A percentile compares a stretch with the other conserved stretches of the same genome.
phyloP scores from a whole-genome alignment of 2,329 filamentous ascomycete species.

The Nemania sp. region DNA sequence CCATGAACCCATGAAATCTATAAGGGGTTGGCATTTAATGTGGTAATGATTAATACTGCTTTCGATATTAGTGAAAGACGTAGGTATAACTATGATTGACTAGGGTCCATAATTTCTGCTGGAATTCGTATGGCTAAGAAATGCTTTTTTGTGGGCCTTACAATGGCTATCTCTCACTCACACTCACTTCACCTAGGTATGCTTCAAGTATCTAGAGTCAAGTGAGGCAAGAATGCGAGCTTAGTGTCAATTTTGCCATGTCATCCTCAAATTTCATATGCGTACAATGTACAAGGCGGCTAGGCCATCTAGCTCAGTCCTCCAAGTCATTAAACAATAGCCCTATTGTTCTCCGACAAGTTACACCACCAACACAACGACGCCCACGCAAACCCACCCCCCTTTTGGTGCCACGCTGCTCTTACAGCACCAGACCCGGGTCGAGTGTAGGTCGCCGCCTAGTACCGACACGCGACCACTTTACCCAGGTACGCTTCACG shows the following conservation, averaged over 20 bases:
- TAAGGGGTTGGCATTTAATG: too few relatives aligned
- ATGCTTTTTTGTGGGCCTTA: too few relatives aligned
- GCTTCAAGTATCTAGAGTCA: not conserved
- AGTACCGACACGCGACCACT: constrained; percentile 24
- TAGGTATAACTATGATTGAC: too few relatives aligned
- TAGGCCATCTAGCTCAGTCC: constrained; percentile 16
- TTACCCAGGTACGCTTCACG: constrained; percentile 44
- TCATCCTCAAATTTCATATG: constrained; percentile 27
- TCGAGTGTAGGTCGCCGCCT: not conserved
- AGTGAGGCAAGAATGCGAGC: not conserved
- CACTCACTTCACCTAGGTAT: too few relatives aligned
- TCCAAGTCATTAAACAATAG: constrained; percentile 14
- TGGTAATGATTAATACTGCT: too few relatives aligned
- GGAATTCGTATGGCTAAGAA: too few relatives aligned
- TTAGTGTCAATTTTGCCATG: constrained; percentile 14
- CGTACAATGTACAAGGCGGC: constrained; percentile 28
- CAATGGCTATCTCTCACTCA: too few relatives aligned
- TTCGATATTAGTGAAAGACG: too few relatives aligned
- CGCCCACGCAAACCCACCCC: constrained; percentile 15
- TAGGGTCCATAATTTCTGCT: too few relatives aligned
- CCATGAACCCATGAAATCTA: too few relatives aligned
- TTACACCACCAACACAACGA: constrained; percentile 3
- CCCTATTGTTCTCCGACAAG: not conserved
- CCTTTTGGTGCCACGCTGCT: not conserved
- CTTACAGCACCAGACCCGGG: constrained; percentile 15